Conservation (phyloP, 805 yeast genomes). For the Lipomyces japonicus region DNA sequence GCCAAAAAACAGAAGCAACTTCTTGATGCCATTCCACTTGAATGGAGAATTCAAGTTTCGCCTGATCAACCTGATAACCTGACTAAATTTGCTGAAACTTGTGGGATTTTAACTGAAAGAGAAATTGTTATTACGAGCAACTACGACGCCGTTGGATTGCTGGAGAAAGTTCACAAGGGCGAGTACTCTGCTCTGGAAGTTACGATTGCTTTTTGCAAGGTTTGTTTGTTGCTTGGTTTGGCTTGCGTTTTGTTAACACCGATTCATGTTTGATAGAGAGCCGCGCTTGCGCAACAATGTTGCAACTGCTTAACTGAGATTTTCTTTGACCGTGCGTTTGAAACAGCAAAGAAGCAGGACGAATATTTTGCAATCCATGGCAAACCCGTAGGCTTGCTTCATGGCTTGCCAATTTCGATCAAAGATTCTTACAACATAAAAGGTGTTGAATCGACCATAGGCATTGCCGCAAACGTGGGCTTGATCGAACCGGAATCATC, state of each 20-base stretch:
- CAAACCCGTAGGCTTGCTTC: slow-evolving; percentile 55
- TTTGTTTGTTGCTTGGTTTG: background rate
- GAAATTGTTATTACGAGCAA: slow-evolving; percentile 48
- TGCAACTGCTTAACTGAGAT: slow-evolving; percentile 34
- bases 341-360: slow-evolving; percentile 54
- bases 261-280: slow-evolving; percentile 12
- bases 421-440: slow-evolving; percentile 46
- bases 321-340: slow-evolving; percentile 55
- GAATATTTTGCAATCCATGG: slow-evolving; percentile 47
- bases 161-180: slow-evolving; percentile 41
- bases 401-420: slow-evolving; percentile 51
- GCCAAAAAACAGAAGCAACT: slow-evolving; percentile 43
- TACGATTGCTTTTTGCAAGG: slow-evolving; percentile 46
- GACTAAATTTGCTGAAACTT: slow-evolving; percentile 38
- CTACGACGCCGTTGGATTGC: slow-evolving; percentile 39
- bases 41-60: slow-evolving; percentile 44
- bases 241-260: background rate
- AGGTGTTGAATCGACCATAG: slow-evolving; percentile 48
- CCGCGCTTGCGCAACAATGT: slow-evolving; percentile 26
- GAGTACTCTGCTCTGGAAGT: slow-evolving; percentile 43
- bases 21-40: slow-evolving; percentile 43
- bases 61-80: slow-evolving; percentile 42
- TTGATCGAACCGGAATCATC: slow-evolving; percentile 41
- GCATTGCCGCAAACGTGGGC: slow-evolving; percentile 43
- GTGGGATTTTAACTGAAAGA: slow-evolving; percentile 39